Conservation (phyloP, 106 monocot genomes). For the Xerophyta viscosa region DNA sequence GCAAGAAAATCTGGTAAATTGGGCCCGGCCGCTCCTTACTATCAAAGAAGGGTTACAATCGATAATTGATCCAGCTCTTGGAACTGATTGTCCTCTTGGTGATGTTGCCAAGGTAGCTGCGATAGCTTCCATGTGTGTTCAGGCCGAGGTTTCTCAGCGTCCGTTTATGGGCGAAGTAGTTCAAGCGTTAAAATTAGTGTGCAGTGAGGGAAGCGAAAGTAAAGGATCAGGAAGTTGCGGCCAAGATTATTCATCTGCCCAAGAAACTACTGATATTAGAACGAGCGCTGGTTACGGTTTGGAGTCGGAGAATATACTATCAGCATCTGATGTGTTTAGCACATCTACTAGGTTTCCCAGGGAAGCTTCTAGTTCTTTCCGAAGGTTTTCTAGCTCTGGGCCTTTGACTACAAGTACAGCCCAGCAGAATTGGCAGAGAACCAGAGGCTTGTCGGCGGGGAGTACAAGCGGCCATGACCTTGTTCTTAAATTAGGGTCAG, state of each 20-base stretch:
- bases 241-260: constrained; percentile 26
- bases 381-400: no score
- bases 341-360: constrained; percentile 19
- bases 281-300: constrained; percentile 14
- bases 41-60: constrained; percentile 37
- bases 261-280: constrained; percentile 25
- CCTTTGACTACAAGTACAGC: constrained; percentile 40
- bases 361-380: constrained; percentile 47
- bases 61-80: constrained; percentile 67
- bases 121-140: constrained; percentile 96
- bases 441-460: constrained; percentile 43
- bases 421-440: constrained; percentile 45
- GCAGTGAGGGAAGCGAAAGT: constrained; percentile 36
- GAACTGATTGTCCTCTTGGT: constrained; percentile 29
- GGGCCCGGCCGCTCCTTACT: constrained; percentile 81
- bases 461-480: constrained; percentile 46
- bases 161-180: constrained; percentile 97
- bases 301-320: constrained; percentile 32
- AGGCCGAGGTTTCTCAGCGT: constrained; percentile 85
- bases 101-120: constrained; percentile 73
- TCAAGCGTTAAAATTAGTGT: constrained; percentile 82
- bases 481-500: constrained; percentile 18
- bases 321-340: constrained; percentile 50
- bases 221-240: constrained; percentile 33
- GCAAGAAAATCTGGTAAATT: constrained; percentile 79